Evolutionary conservation across 768 basidiomycete genomes (phyloP).

Genomic region (Scleroderma bovista): DNA sequence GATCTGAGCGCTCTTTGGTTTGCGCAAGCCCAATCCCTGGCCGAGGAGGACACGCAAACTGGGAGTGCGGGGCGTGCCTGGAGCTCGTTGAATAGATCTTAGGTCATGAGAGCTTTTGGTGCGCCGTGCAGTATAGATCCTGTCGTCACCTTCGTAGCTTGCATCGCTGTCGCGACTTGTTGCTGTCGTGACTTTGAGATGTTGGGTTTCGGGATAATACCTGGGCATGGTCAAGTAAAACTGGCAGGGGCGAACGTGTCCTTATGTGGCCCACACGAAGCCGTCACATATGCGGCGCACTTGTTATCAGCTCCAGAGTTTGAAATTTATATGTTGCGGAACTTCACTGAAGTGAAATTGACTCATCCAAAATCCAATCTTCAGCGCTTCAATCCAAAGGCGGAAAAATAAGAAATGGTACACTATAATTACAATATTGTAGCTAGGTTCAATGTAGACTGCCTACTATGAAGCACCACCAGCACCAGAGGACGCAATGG

Average conservation of each 20-base stretch:
- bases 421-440: not conserved
- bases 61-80: conserved; percentile 10
- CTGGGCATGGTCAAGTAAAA: conserved; percentile 1
- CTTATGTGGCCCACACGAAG: no score
- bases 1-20: conserved; percentile 41
- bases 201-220: conserved; percentile 1
- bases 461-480: conserved; percentile 2
- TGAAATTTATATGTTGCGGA: no score
- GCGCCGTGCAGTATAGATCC: conserved; percentile 18
- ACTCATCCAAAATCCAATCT: no score
- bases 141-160: conserved; percentile 5
- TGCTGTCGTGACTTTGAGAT: not conserved
- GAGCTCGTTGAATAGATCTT: conserved; percentile 5
- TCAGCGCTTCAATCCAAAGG: no score
- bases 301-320: no score
- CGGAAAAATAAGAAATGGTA: not conserved
- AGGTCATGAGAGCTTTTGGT: conserved; percentile 17
- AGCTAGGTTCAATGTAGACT: not conserved
- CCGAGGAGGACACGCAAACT: conserved; percentile 22
- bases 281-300: no score
- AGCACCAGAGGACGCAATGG: conserved; percentile 33
- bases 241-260: not conserved
- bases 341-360: no score
- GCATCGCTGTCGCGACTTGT: not conserved
- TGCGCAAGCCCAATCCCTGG: conserved; percentile 25